Percentiles rank a stretch among this genome's conserved stretches.
Conservation (phyloP, 2,329 filamentous ascomycete species). For the Diaporthe batatas region DNA sequence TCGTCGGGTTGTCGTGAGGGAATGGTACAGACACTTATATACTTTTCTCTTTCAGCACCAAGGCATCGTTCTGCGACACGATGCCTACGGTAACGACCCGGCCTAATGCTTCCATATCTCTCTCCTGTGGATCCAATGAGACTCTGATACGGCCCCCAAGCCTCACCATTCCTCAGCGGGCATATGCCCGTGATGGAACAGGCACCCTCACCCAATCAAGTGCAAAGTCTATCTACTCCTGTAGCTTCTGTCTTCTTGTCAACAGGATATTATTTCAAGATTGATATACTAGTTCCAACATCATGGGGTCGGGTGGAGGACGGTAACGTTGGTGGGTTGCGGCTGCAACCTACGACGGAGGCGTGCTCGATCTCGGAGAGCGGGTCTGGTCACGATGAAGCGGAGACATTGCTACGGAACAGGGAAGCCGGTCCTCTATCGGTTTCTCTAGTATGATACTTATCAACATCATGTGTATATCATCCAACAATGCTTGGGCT, state of each 20-base stretch:
- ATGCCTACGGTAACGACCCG: accelerated
- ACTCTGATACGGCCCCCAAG: not conserved
- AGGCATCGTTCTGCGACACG: accelerated
- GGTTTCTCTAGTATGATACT: not conserved
- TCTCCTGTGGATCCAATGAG: not conserved
- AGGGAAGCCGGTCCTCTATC: not conserved
- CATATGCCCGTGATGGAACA: not conserved
- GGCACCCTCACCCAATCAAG: not conserved
- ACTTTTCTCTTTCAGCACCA: not conserved
- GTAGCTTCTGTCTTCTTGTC: not conserved
- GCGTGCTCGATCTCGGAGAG: not conserved
- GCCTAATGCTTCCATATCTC: not conserved
- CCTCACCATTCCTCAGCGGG: not conserved
- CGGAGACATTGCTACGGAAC: not conserved
- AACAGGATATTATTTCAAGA: too few species aligned
- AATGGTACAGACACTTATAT: not conserved
- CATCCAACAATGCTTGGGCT: not conserved
- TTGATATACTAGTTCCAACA: not conserved
- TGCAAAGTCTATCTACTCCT: not conserved
- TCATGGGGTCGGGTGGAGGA: not conserved
- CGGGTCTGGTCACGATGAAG: not conserved
- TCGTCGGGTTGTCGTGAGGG: not conserved
- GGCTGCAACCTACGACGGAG: conserved; percentile 15
- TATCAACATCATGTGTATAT: too few species aligned
- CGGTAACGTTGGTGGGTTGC: not conserved